phyloP scores from a whole-genome alignment of 495 filamentous ascomycete genomes.

The Penicillium chermesinum region DNA sequence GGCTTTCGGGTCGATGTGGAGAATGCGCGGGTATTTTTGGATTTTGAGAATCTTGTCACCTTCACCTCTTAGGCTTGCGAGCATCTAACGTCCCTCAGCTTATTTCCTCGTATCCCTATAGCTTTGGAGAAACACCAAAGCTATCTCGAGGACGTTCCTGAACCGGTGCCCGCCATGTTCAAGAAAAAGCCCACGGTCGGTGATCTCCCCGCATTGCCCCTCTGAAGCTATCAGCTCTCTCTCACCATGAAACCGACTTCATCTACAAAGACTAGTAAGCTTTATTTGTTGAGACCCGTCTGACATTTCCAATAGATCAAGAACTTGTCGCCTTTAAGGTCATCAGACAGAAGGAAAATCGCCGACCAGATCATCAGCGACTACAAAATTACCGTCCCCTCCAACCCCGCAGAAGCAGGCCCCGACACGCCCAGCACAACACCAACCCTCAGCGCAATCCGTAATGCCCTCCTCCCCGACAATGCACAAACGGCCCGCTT shows the following conservation, averaged over 20 bases:
- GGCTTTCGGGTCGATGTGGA: not conserved
- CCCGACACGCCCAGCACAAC: conserved; percentile 26
- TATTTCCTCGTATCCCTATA: not conserved
- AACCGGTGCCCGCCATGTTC: conserved; percentile 49
- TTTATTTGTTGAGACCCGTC: not conserved
- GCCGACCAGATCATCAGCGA: conserved; percentile 66
- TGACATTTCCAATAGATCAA: conserved; percentile 52
- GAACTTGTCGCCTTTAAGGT: conserved; percentile 61
- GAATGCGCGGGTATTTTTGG: not conserved
- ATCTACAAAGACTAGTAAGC: not conserved
- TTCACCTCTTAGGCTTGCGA: not conserved
- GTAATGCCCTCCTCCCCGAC: conserved; percentile 62
- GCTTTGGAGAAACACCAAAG: not conserved
- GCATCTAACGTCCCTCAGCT: not conserved
- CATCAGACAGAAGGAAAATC: conserved; percentile 65
- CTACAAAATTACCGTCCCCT: conserved; percentile 49
- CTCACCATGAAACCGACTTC: too few species aligned
- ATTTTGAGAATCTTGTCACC: not conserved
- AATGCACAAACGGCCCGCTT: conserved; percentile 61
- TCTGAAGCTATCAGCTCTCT: conserved; percentile 5
- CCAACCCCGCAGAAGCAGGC: conserved; percentile 28
- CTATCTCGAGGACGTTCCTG: not conserved
- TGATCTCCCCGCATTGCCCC: conserved; percentile 28
- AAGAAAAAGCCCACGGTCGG: conserved; percentile 72
- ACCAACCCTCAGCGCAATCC: conserved; percentile 47